phyloP scores from a whole-genome alignment of 2,329 filamentous ascomycete species.

The Trichophyton rubrum region DNA sequence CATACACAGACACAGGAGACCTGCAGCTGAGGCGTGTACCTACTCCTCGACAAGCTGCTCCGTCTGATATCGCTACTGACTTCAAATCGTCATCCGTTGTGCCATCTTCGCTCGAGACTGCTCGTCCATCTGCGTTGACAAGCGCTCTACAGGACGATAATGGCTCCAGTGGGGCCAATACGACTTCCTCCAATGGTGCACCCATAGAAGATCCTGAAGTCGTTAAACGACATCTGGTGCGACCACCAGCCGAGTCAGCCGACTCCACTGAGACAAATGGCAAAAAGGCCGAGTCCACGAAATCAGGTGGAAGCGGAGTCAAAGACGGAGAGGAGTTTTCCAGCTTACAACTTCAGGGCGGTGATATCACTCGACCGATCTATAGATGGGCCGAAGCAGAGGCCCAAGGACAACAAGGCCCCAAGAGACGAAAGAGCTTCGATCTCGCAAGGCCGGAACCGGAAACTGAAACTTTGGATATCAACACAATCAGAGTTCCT shows the following conservation, averaged over 20 bases:
- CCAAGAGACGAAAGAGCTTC: conserved; percentile 77
- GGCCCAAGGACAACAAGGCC: conserved; percentile 51
- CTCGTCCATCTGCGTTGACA: conserved; percentile 71
- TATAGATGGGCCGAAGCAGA: conserved; percentile 87
- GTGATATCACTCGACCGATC: conserved; percentile 86
- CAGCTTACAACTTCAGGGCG: conserved; percentile 81
- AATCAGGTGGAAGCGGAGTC: conserved; percentile 19
- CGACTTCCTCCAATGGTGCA: conserved; percentile 33
- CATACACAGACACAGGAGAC: conserved; percentile 28
- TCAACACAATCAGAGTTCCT: conserved; percentile 80
- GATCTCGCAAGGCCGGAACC: conserved; percentile 63
- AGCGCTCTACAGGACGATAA: conserved; percentile 58
- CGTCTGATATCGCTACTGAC: conserved; percentile 42
- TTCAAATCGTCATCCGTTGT: conserved; percentile 49
- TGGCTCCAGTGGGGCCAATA: conserved; percentile 32
- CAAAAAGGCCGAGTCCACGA: conserved; percentile 25
- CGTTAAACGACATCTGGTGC: conserved; percentile 75
- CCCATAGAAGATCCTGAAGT: conserved; percentile 84
- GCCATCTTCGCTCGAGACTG: conserved; percentile 55
- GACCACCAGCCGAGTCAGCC: conserved; percentile 36
- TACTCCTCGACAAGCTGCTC: conserved; percentile 29
- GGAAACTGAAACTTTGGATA: conserved; percentile 69
- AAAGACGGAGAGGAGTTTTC: conserved; percentile 66
- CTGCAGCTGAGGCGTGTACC: conserved; percentile 38
- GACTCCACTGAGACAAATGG: not conserved